Conservation (phyloP, 2,329 filamentous ascomycete species). For the Alternaria triticina region DNA sequence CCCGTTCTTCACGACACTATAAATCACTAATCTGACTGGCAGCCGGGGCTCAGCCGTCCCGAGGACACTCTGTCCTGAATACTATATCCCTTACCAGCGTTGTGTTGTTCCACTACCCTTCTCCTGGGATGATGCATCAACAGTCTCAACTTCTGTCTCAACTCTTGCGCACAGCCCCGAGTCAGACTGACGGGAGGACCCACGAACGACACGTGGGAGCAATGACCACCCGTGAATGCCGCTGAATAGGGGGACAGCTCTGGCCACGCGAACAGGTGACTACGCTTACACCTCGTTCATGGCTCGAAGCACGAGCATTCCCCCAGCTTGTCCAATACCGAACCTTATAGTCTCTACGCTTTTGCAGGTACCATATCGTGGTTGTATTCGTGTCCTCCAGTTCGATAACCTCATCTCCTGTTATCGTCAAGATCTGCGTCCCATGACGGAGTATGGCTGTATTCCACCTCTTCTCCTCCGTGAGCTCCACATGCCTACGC, state of each 20-base stretch:
- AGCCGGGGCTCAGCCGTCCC: background rate
- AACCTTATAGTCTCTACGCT: background rate
- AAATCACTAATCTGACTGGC: background rate
- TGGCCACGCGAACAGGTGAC: background rate
- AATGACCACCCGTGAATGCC: conserved; percentile 19
- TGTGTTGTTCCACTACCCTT: background rate
- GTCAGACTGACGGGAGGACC: conserved; percentile 15
- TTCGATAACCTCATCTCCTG: background rate
- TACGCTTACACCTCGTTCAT: background rate
- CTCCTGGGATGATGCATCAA: conserved; percentile 6
- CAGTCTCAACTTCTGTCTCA: conserved; percentile 1
- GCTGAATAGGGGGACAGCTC: conserved; percentile 13
- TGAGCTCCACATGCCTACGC: conserved; percentile 8
- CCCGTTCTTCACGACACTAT: background rate
- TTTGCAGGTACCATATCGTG: background rate
- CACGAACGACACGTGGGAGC: conserved; percentile 25
- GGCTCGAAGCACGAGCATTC: background rate
- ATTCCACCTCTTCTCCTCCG: background rate
- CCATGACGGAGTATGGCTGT: background rate
- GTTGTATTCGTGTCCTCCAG: background rate
- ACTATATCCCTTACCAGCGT: background rate
- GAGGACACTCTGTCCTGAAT: background rate
- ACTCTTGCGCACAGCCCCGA: background rate
- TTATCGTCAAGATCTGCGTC: background rate
- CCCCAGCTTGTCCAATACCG: background rate